Percentiles rank a stretch among this genome's conserved stretches.
phyloP scores from a whole-genome alignment of 2,329 filamentous ascomycete genomes.

The Alternaria novae-zelandiae region DNA sequence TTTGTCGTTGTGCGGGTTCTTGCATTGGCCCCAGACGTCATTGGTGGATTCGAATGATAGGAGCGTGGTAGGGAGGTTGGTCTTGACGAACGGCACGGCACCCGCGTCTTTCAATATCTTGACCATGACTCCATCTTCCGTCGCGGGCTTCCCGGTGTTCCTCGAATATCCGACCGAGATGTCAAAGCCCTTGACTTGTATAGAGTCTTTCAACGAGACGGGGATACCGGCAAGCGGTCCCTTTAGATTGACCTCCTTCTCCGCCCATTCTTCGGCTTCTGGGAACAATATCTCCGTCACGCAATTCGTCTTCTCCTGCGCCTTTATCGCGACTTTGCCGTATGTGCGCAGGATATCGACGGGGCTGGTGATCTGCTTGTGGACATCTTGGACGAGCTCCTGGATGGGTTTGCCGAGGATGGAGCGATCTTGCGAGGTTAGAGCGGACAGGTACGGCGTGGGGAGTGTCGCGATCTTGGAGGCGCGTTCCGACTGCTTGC shows the following conservation, averaged over 20 bases:
- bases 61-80: slow-evolving; percentile 84
- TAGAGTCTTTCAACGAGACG: slow-evolving; percentile 77
- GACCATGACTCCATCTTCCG: slow-evolving; percentile 74
- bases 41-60: slow-evolving; percentile 84
- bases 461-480: slow-evolving; percentile 72
- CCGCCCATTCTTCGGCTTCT: slow-evolving; percentile 75
- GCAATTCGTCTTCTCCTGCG: slow-evolving; percentile 87
- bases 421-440: slow-evolving; percentile 68
- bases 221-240: slow-evolving; percentile 88
- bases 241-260: slow-evolving; percentile 69
- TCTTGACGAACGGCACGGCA: slow-evolving; percentile 91
- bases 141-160: slow-evolving; percentile 70
- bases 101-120: slow-evolving; percentile 84
- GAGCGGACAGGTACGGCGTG: slow-evolving; percentile 67
- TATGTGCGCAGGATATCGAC: slow-evolving; percentile 82
- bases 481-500: slow-evolving; percentile 79
- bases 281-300: slow-evolving; percentile 84
- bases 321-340: slow-evolving; percentile 82
- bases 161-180: slow-evolving; percentile 79
- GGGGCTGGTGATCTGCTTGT: slow-evolving; percentile 69
- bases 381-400: slow-evolving; percentile 78
- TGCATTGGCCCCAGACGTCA: slow-evolving; percentile 80
- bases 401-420: slow-evolving; percentile 78
- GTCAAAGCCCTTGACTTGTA: slow-evolving; percentile 84
- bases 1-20: slow-evolving; percentile 81